These are phyloP conservation scores for Epichloe elymi DNA, from an alignment of 2,329 filamentous ascomycete genomes.

Conservation along the genomic window DNA sequence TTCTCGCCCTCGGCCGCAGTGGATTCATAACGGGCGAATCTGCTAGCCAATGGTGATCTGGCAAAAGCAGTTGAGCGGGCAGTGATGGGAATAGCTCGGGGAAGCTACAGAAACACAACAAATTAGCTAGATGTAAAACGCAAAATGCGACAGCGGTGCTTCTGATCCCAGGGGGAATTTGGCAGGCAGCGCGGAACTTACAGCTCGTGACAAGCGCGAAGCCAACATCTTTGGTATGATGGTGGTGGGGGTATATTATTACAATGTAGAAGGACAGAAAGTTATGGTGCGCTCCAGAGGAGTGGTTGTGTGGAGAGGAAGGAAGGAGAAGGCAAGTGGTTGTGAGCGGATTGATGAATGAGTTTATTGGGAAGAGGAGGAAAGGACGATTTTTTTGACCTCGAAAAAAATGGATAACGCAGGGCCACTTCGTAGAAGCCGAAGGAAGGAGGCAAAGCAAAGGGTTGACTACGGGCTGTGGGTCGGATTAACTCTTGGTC, in stretches of 20 bases:
- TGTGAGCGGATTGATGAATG: slow-evolving; percentile 7
- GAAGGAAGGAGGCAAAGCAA: slow-evolving; percentile 26
- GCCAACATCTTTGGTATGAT: slow-evolving; percentile 50
- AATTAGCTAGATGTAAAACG: slow-evolving; percentile 9
- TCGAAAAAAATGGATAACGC: slow-evolving; percentile 20
- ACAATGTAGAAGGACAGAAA: slow-evolving; percentile 17
- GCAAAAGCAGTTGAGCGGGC: slow-evolving; percentile 53
- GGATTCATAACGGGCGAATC: slow-evolving; percentile 67
- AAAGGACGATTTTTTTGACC: slow-evolving; percentile 22
- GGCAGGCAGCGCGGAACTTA: slow-evolving; percentile 30
- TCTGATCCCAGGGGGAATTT: slow-evolving; percentile 1
- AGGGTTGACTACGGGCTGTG: not conserved
- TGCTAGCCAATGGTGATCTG: slow-evolving; percentile 57
- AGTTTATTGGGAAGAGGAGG: slow-evolving; percentile 15
- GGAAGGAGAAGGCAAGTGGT: slow-evolving; percentile 14
- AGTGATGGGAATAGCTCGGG: slow-evolving; percentile 58
- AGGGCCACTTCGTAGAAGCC: slow-evolving; percentile 24
- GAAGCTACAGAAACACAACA: slow-evolving; percentile 41
- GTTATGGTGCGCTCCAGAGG: slow-evolving; percentile 17
- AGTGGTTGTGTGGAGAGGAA: slow-evolving; percentile 16
- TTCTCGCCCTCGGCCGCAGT: slow-evolving; percentile 49
- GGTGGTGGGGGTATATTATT: slow-evolving; percentile 20
- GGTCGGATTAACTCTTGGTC: slow-evolving; percentile 17
- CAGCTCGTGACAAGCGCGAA: slow-evolving; percentile 60
- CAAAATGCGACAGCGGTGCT: not conserved